Percentiles rank a stretch among this genome's conserved stretches.
These are phyloP conservation scores for Linnemannia zychae DNA, from an alignment of 192 early-diverging fungal genomes.

Conservation along the genomic window DNA sequence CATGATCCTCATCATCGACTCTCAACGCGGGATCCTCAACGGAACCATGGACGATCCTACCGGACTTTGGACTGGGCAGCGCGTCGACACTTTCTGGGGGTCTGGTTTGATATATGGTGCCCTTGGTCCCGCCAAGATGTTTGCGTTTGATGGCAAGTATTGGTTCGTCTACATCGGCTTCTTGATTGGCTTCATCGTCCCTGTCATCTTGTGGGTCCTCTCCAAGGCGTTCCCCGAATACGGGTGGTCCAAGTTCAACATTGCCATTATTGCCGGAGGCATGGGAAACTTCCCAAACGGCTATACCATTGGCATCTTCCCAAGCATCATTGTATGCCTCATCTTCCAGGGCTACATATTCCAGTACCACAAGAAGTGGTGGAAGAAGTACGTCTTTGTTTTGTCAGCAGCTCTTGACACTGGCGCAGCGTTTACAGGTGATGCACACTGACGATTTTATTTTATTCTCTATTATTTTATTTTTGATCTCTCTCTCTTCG, in stretches of 20 bases:
- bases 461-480: too few relatives aligned
- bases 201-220: slow-evolving; percentile 42
- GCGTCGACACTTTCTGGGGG: slow-evolving; percentile 69
- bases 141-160: slow-evolving; percentile 55
- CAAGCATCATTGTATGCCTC: slow-evolving; percentile 39
- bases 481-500: too few relatives aligned
- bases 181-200: slow-evolving; percentile 45
- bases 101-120: slow-evolving; percentile 78
- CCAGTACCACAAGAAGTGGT: slow-evolving; percentile 66
- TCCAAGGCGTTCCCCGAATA: slow-evolving; percentile 56
- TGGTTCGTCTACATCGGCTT: slow-evolving; percentile 56
- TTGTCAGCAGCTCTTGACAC: slow-evolving; percentile 71
- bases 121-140: slow-evolving; percentile 77
- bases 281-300: slow-evolving; percentile 65
- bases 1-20: slow-evolving; percentile 51
- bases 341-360: slow-evolving; percentile 67
- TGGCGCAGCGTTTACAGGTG: slow-evolving; percentile 59
- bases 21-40: slow-evolving; percentile 39
- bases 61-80: slow-evolving; percentile 66
- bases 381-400: slow-evolving; percentile 76
- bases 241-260: slow-evolving; percentile 59
- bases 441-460: too few relatives aligned
- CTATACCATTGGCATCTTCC: slow-evolving; percentile 47
- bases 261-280: slow-evolving; percentile 66
- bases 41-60: slow-evolving; percentile 51